Percentiles rank a stretch among this genome's conserved stretches.
phyloP scores from a whole-genome alignment of 2,329 filamentous ascomycete species.

The Microdochium bolleyi region DNA sequence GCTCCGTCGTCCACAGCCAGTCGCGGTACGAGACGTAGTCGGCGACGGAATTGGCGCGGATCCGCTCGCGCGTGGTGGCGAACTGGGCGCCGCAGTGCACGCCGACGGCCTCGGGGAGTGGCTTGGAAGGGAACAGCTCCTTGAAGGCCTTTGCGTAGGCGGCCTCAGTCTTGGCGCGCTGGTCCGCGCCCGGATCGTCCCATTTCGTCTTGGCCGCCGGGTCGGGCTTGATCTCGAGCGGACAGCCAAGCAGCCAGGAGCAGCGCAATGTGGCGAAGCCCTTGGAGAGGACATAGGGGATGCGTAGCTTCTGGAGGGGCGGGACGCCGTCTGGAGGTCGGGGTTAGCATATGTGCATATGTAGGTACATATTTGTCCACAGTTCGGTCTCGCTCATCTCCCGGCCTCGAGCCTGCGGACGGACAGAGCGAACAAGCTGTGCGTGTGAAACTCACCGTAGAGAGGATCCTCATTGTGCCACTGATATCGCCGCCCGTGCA shows the following conservation, averaged over 20 bases:
- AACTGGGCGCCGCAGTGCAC: slow-evolving; percentile 46
- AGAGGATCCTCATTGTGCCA: slow-evolving; percentile 28
- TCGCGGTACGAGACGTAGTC: slow-evolving; percentile 39
- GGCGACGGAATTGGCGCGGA: slow-evolving; percentile 28
- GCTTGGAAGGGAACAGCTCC: slow-evolving; percentile 11
- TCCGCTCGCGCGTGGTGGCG: slow-evolving; percentile 35
- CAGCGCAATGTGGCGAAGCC: slow-evolving; percentile 43
- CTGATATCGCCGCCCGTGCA: slow-evolving; percentile 17
- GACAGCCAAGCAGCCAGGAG: slow-evolving; percentile 36
- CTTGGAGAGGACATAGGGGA: slow-evolving; percentile 31
- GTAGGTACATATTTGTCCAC: not conserved
- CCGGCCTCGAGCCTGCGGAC: too few species aligned
- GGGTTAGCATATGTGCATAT: not conserved
- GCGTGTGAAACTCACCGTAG: slow-evolving; percentile 19
- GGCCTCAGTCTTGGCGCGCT: slow-evolving; percentile 27
- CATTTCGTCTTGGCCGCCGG: slow-evolving; percentile 5
- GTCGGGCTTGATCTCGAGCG: slow-evolving; percentile 14
- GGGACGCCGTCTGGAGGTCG: slow-evolving; percentile 17
- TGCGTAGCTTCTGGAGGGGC: slow-evolving; percentile 27
- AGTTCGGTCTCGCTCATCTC: too few species aligned
- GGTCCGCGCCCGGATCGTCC: slow-evolving; percentile 15
- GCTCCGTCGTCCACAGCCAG: slow-evolving; percentile 38
- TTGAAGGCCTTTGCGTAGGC: slow-evolving; percentile 13
- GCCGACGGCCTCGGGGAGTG: slow-evolving; percentile 28
- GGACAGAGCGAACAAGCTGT: too few species aligned